phyloP scores from a whole-genome alignment of 73 alveolate genomes.

The Breviolum minutum region DNA sequence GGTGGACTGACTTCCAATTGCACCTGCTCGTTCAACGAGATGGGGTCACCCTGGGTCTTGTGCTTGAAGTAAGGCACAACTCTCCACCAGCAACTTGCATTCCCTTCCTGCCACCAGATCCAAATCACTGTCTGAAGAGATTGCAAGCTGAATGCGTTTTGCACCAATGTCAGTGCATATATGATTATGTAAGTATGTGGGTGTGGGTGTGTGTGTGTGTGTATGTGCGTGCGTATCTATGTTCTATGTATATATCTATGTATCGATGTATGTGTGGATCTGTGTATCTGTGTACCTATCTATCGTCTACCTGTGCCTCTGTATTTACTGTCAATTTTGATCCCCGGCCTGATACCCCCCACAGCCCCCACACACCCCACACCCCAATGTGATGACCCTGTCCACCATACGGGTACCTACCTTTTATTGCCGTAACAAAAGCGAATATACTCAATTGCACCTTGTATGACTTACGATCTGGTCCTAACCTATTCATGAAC shows the following conservation, averaged over 20 bases:
- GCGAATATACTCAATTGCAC: too few species aligned
- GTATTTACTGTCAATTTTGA: too few species aligned
- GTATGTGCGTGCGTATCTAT: neutral
- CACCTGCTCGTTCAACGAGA: slow-evolving; percentile 92
- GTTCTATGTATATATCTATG: neutral
- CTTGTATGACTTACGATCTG: too few species aligned
- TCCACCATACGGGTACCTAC: too few species aligned
- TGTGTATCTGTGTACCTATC: neutral
- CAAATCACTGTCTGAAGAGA: neutral
- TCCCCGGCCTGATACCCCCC: too few species aligned
- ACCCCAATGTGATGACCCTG: too few species aligned
- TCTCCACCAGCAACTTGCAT: slow-evolving; percentile 54
- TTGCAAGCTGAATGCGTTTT: neutral
- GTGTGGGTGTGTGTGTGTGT: neutral
- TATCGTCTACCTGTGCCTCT: too few species aligned
- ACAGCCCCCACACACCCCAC: too few species aligned
- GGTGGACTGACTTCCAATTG: too few species aligned
- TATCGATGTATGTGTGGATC: neutral
- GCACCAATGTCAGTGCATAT: neutral
- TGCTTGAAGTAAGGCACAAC: slow-evolving; percentile 57
- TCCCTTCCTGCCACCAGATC: slow-evolving; percentile 51
- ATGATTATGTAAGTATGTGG: neutral
- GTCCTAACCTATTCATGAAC: too few species aligned
- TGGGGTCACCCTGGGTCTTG: slow-evolving; percentile 85
- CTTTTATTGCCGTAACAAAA: too few species aligned